Evolutionary conservation across 1,139 yeast genomes (phyloP).

Genomic region (Zygosaccharomyces sapae): DNA sequence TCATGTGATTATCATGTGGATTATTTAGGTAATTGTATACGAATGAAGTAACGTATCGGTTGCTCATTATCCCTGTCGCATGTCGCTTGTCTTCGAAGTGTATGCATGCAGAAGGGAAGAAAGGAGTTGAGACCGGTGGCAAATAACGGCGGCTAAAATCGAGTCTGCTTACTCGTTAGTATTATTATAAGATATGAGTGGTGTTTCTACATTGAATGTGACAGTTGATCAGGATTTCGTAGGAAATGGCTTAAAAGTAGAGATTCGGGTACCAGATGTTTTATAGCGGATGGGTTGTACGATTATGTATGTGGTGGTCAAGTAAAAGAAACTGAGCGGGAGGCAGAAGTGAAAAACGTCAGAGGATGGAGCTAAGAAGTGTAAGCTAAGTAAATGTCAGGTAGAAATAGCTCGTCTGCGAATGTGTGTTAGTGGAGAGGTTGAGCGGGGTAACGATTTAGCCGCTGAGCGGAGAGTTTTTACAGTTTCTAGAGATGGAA

Average conservation of each 20-base stretch:
- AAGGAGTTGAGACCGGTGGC: background rate
- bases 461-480: constrained; percentile 1
- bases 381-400: background rate
- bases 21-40: no score
- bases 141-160: background rate
- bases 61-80: no score
- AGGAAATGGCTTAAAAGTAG: no score
- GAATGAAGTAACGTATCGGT: no score
- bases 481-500: constrained; percentile 3
- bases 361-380: background rate
- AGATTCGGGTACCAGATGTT: background rate
- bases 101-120: no score
- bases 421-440: background rate
- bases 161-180: background rate
- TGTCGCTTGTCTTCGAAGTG: no score
- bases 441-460: background rate
- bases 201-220: background rate
- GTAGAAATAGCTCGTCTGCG: background rate
- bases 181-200: background rate
- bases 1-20: no score
- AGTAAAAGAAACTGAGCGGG: background rate
- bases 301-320: background rate
- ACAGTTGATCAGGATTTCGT: background rate
- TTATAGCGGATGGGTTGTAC: background rate
- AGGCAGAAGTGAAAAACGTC: background rate